phyloP scores from a whole-genome alignment of 208 protist genomes.

The Leishmania tropica region DNA sequence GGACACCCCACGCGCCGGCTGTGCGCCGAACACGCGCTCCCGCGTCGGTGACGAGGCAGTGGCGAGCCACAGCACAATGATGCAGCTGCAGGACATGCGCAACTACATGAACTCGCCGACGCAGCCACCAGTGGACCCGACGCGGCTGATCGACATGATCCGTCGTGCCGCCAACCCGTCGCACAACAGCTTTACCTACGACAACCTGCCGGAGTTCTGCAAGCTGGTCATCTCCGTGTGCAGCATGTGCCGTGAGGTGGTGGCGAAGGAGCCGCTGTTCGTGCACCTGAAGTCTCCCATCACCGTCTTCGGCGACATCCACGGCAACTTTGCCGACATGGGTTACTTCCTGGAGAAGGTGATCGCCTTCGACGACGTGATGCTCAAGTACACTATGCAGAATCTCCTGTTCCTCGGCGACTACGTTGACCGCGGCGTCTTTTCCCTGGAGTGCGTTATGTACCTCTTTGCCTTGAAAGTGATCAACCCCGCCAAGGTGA shows the following conservation, averaged over 20 bases:
- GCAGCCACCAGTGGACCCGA: constrained; percentile 80
- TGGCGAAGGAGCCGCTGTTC: constrained; percentile 88
- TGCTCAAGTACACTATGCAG: constrained; percentile 90
- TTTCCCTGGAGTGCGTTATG: constrained; percentile 90
- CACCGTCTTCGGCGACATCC: constrained; percentile 93
- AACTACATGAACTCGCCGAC: constrained; percentile 90
- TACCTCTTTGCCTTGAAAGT: constrained; percentile 90
- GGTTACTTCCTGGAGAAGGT: constrained; percentile 91
- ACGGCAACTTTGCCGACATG: constrained; percentile 94
- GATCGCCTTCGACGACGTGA: constrained; percentile 88
- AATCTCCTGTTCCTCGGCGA: constrained; percentile 98
- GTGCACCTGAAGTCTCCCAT: constrained; percentile 89
- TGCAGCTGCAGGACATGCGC: constrained; percentile 88
- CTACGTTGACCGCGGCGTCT: constrained; percentile 97
- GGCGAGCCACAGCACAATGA: constrained; percentile 89
- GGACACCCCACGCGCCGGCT: constrained; percentile 82
- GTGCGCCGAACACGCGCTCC: constrained; percentile 36
- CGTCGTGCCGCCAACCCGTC: constrained; percentile 72
- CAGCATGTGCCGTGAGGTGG: constrained; percentile 80
- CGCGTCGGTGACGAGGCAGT: constrained; percentile 84
- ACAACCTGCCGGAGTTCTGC: constrained; percentile 82
- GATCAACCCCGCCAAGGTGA: constrained; percentile 89
- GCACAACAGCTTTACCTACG: constrained; percentile 82
- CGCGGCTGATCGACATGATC: constrained; percentile 86
- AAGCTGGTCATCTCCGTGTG: constrained; percentile 90